Percentiles rank a stretch among this genome's conserved stretches.
Conservation (phyloP, 306 rosid genomes). For the Citrullus amarus region DNA sequence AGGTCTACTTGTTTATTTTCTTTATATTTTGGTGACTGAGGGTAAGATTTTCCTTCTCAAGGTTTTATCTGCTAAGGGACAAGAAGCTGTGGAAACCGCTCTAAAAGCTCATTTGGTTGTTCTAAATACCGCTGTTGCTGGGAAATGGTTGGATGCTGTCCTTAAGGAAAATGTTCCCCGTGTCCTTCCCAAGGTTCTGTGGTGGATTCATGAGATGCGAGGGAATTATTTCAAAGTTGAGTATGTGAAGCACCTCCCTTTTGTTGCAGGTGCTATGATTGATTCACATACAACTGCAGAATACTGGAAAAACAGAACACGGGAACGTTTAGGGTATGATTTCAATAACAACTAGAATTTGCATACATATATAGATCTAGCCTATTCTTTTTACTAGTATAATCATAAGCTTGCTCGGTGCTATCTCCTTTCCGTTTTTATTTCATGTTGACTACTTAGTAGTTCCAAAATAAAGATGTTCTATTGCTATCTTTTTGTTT, state of each 20-base stretch:
- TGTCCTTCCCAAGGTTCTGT: constrained; percentile 88
- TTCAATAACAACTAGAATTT: not conserved
- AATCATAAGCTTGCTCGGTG: not conserved
- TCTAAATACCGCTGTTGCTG: constrained; percentile 94
- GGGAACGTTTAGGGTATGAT: constrained; percentile 60
- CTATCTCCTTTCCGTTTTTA: not conserved
- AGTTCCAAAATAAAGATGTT: not conserved
- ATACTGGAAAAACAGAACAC: constrained; percentile 85
- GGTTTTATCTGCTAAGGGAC: constrained; percentile 71
- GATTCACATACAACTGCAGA: constrained; percentile 87
- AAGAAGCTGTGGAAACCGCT: constrained; percentile 61
- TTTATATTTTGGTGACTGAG: constrained; percentile 8
- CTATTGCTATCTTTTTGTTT: not conserved
- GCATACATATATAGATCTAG: not conserved
- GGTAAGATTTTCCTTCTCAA: constrained; percentile 12
- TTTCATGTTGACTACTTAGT: not conserved
- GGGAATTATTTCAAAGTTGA: constrained; percentile 95
- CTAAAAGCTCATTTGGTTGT: constrained; percentile 74
- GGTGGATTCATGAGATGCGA: constrained; percentile 99
- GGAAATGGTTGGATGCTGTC: constrained; percentile 91
- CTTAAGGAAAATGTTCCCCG: constrained; percentile 59
- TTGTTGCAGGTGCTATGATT: constrained; percentile 97
- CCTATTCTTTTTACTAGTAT: not conserved
- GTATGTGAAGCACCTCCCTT: constrained; percentile 98
- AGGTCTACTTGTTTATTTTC: not conserved